A percentile compares a stretch with the other conserved stretches of the same genome.
phyloP scores from a whole-genome alignment of 2,329 filamentous ascomycete species.

The Venturia carpophila region DNA sequence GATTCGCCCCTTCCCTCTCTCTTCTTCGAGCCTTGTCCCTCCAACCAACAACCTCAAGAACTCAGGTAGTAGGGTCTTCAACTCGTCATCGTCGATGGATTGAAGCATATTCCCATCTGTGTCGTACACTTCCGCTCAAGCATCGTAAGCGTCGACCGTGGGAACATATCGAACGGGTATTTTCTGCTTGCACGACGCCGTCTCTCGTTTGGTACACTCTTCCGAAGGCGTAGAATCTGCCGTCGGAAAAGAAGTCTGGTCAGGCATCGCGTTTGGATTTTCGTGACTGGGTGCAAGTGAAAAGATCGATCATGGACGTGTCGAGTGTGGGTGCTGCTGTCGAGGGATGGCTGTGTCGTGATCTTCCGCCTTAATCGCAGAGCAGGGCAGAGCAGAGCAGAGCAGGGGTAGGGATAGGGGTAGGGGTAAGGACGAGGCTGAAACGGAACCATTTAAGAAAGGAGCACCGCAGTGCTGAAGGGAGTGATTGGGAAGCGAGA shows the following conservation, averaged over 20 bases:
- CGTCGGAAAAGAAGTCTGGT: slow-evolving; percentile 16
- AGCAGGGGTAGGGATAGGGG: too few species aligned
- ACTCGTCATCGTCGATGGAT: slow-evolving; percentile 46
- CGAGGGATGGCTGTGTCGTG: slow-evolving; percentile 32
- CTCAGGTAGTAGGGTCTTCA: too few species aligned
- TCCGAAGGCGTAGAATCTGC: slow-evolving; percentile 10
- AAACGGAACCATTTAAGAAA: background rate
- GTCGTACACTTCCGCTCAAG: slow-evolving; percentile 53
- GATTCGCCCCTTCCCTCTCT: too few species aligned
- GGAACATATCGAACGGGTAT: slow-evolving; percentile 29
- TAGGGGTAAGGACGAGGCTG: background rate
- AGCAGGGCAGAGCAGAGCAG: too few species aligned
- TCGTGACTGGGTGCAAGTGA: too few species aligned
- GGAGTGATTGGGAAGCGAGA: background rate
- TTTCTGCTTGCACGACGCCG: slow-evolving; percentile 18
- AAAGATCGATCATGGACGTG: slow-evolving; percentile 31
- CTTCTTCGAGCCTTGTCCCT: too few species aligned
- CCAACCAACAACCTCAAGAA: too few species aligned
- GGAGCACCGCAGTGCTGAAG: background rate
- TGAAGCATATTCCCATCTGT: slow-evolving; percentile 60
- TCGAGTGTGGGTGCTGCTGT: slow-evolving; percentile 36
- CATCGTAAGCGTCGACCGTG: slow-evolving; percentile 42
- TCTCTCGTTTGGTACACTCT: background rate
- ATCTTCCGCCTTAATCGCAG: too few species aligned
- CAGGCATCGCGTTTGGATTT: background rate